Conservation (phyloP, 2,329 filamentous ascomycete species). For the Talaromyces amestolkiae region DNA sequence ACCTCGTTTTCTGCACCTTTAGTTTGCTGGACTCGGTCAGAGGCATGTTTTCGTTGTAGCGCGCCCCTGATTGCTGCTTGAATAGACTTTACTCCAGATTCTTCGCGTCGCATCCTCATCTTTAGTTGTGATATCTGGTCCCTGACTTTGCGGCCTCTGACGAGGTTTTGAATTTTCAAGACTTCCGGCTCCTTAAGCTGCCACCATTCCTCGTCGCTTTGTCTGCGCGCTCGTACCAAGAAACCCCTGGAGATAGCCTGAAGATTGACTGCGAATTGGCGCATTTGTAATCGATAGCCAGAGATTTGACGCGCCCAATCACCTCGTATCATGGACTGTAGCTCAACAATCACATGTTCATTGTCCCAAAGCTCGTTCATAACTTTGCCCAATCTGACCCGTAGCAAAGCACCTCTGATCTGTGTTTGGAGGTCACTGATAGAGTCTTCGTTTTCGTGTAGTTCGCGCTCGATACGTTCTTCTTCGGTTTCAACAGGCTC, state of each 20-base stretch:
- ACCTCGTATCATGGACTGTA: constrained; percentile 84
- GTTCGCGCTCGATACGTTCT: constrained; percentile 77
- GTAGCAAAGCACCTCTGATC: constrained; percentile 73
- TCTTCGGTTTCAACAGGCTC: constrained; percentile 81
- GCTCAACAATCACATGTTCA: constrained; percentile 72
- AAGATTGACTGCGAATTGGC: constrained; percentile 71
- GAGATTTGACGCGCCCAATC: constrained; percentile 83
- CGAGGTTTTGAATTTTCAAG: constrained; percentile 74
- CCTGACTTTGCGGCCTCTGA: constrained; percentile 57
- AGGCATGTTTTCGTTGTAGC: constrained; percentile 41
- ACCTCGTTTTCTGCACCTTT: constrained; percentile 64
- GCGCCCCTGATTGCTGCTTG: constrained; percentile 57
- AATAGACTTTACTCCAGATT: constrained; percentile 47
- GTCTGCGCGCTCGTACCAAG: constrained; percentile 64
- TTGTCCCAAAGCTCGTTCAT: constrained; percentile 91
- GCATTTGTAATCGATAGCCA: constrained; percentile 79
- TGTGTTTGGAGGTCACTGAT: constrained; percentile 84
- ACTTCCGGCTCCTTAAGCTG: constrained; percentile 69
- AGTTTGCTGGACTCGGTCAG: constrained; percentile 59
- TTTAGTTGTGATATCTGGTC: constrained; percentile 44
- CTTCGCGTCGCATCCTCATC: constrained; percentile 38
- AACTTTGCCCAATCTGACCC: constrained; percentile 71
- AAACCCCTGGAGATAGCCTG: constrained; percentile 79
- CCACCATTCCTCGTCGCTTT: constrained; percentile 68
- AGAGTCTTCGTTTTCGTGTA: constrained; percentile 69